These are phyloP conservation scores for Apodospora peruviana DNA, from an alignment of 495 filamentous ascomycete species.

Conservation along the genomic window DNA sequence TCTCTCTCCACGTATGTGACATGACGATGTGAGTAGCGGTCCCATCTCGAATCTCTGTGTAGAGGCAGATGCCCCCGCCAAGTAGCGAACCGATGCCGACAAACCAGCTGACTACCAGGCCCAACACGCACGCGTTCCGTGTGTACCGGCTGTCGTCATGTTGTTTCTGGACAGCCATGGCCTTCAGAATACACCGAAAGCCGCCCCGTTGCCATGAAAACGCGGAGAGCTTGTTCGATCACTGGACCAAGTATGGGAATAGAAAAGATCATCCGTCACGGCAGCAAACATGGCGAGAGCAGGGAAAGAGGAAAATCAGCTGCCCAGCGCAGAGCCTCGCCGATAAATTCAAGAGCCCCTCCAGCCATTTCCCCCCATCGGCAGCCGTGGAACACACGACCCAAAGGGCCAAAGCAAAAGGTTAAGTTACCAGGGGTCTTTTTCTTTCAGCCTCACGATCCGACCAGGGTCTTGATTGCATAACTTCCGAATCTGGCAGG, in stretches of 20 bases:
- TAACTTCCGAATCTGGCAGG: too few relatives aligned
- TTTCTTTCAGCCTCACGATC: too few relatives aligned
- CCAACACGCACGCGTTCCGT: conserved; percentile 10
- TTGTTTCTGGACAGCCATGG: conserved; percentile 12
- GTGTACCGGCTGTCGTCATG: conserved; percentile 17
- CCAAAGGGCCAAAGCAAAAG: background rate
- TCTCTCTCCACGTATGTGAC: conserved; percentile 17
- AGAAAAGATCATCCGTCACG: too few relatives aligned
- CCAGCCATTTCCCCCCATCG: too few relatives aligned
- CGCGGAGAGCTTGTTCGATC: too few relatives aligned
- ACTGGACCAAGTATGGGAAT: too few relatives aligned
- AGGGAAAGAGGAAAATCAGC: background rate
- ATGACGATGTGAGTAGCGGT: conserved; percentile 12
- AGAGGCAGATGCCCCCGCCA: conserved; percentile 12
- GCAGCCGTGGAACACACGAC: background rate
- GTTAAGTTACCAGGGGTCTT: too few relatives aligned
- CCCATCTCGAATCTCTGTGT: conserved; percentile 10
- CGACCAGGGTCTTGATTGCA: too few relatives aligned
- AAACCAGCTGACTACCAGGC: conserved; percentile 18
- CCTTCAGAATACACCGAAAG: too few relatives aligned
- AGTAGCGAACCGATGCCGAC: conserved; percentile 12
- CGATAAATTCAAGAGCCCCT: background rate
- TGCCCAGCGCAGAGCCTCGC: background rate
- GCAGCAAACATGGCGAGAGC: too few relatives aligned
- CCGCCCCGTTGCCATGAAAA: too few relatives aligned